These are phyloP conservation scores for Teratosphaeria destructans DNA, from an alignment of 2,329 filamentous ascomycete species.

Conservation along the genomic window DNA sequence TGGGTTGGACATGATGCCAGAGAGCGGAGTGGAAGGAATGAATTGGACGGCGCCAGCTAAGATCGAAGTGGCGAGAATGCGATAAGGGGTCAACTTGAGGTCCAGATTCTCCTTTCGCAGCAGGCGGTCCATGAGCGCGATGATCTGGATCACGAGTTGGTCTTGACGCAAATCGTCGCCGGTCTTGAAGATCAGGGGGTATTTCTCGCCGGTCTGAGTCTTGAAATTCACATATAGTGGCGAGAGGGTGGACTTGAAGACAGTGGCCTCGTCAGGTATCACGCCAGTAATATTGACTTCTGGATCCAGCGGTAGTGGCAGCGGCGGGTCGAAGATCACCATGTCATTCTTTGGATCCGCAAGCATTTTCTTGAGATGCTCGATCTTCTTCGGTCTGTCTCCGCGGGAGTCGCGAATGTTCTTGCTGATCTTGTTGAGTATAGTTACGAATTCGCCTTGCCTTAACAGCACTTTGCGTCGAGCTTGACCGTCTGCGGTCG, in stretches of 20 bases:
- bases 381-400: constrained; percentile 68
- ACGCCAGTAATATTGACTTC: constrained; percentile 68
- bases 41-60: constrained; percentile 89
- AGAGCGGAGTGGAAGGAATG: constrained; percentile 70
- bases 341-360: constrained; percentile 87
- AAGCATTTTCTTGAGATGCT: constrained; percentile 73
- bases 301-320: constrained; percentile 83
- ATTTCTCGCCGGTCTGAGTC: constrained; percentile 64
- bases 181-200: constrained; percentile 93
- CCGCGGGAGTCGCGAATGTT: constrained; percentile 76
- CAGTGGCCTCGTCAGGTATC: constrained; percentile 71
- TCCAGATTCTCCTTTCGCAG: constrained; percentile 94
- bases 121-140: constrained; percentile 93
- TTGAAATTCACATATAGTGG: constrained; percentile 88
- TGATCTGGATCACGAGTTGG: constrained; percentile 93
- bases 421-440: constrained; percentile 78
- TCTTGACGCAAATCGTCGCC: constrained; percentile 79
- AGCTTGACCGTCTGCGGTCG: constrained; percentile 57
- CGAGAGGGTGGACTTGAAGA: constrained; percentile 91
- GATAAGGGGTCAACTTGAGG: constrained; percentile 88
- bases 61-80: constrained; percentile 85
- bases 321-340: constrained; percentile 67
- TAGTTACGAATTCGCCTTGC: constrained; percentile 80
- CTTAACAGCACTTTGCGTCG: constrained; percentile 66
- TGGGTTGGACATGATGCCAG: constrained; percentile 56